These are phyloP conservation scores for Calonectria pauciramosa DNA, from an alignment of 2,329 filamentous ascomycete species.

Conservation along the genomic window DNA sequence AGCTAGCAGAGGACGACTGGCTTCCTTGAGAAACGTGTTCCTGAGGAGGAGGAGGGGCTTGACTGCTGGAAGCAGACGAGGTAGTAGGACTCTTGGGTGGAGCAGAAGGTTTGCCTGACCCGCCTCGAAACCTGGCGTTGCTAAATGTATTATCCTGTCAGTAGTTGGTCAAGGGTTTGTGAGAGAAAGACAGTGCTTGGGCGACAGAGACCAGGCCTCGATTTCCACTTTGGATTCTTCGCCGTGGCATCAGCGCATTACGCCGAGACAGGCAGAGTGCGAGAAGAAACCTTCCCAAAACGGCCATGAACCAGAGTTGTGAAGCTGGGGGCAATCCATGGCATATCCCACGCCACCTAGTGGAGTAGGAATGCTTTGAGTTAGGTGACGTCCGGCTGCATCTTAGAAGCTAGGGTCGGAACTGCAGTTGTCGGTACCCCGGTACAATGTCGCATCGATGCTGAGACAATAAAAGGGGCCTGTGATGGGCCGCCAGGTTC, in stretches of 20 bases:
- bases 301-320: slow-evolving; percentile 27
- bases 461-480: slow-evolving; percentile 19
- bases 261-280: slow-evolving; percentile 35
- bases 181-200: slow-evolving; percentile 23
- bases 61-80: slow-evolving; percentile 61
- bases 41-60: slow-evolving; percentile 65
- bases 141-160: slow-evolving; percentile 53
- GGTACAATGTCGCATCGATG: background rate
- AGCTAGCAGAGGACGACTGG: slow-evolving; percentile 65
- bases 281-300: slow-evolving; percentile 36
- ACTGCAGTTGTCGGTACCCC: background rate
- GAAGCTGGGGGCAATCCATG: slow-evolving; percentile 16
- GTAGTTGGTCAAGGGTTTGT: slow-evolving; percentile 17
- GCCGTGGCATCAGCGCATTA: slow-evolving; percentile 37
- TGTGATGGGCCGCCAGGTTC: slow-evolving; percentile 18
- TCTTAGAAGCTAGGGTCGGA: slow-evolving; percentile 10
- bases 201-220: slow-evolving; percentile 21
- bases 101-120: slow-evolving; percentile 64
- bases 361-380: slow-evolving; percentile 15
- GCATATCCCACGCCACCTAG: background rate
- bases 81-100: slow-evolving; percentile 65
- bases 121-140: slow-evolving; percentile 71
- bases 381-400: slow-evolving; percentile 26
- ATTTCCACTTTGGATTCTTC: background rate
- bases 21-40: slow-evolving; percentile 61